A percentile compares a stretch with the other conserved stretches of the same genome.
Conservation (phyloP, 805 yeast genomes). For the Kuraishia ogatae region DNA sequence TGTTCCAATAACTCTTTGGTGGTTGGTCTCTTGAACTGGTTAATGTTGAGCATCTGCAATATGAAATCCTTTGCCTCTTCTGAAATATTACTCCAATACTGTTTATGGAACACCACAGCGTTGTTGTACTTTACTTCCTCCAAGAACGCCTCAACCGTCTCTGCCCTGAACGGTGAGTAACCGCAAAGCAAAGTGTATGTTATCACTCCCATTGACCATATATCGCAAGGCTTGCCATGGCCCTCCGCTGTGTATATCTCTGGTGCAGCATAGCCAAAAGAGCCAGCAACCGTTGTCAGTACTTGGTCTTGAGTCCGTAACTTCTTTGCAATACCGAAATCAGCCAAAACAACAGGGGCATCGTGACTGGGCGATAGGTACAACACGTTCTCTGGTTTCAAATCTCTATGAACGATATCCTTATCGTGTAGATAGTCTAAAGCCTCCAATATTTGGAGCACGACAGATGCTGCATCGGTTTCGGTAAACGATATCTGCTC, state of each 20-base stretch:
- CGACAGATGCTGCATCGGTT: conserved; percentile 69
- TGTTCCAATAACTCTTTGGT: conserved; percentile 55
- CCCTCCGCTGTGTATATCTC: conserved; percentile 68
- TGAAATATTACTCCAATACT: conserved; percentile 79
- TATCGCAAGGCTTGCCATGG: conserved; percentile 92
- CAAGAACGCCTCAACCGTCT: conserved; percentile 70
- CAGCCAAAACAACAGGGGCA: conserved; percentile 81
- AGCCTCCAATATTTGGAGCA: conserved; percentile 71
- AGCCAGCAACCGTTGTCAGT: conserved; percentile 64
- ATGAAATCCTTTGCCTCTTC: conserved; percentile 77
- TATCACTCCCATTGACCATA: conserved; percentile 93
- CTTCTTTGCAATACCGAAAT: conserved; percentile 90
- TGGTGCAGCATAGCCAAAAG: conserved; percentile 96
- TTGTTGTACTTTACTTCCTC: conserved; percentile 64
- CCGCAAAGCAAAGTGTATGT: conserved; percentile 88
- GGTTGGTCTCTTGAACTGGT: conserved; percentile 63
- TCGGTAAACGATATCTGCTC: conserved; percentile 81
- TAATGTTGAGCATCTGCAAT: conserved; percentile 54
- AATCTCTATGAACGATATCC: conserved; percentile 86
- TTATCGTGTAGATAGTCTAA: conserved; percentile 65
- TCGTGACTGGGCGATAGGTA: conserved; percentile 79
- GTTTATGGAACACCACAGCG: conserved; percentile 73
- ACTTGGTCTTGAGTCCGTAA: conserved; percentile 51
- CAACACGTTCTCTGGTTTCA: conserved; percentile 89
- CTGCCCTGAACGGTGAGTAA: conserved; percentile 85